Conservation (phyloP, 2,329 filamentous ascomycete genomes). For the Clarireedia hainanense region DNA sequence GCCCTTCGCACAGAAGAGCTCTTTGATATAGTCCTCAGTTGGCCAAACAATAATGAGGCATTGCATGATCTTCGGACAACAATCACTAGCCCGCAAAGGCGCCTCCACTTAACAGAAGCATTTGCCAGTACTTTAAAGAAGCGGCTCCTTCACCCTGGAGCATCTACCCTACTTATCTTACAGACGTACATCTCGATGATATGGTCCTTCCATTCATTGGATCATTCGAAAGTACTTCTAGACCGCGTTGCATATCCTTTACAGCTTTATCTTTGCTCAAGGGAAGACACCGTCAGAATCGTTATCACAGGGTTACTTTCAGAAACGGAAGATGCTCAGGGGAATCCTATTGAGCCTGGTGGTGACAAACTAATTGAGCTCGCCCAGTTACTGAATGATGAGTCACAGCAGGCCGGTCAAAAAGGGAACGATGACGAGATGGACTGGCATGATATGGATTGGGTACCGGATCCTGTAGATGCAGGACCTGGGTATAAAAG, state of each 20-base stretch:
- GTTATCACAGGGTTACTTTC: conserved; percentile 68
- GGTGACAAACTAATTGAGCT: conserved; percentile 56
- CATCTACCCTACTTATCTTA: conserved; percentile 68
- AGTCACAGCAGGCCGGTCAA: conserved; percentile 39
- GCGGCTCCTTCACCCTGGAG: conserved; percentile 65
- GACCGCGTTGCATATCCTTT: conserved; percentile 66
- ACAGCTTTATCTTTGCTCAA: conserved; percentile 66
- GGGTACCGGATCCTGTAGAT: conserved; percentile 88
- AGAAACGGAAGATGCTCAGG: conserved; percentile 41
- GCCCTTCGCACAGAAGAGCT: conserved; percentile 62
- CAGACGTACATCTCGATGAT: conserved; percentile 76
- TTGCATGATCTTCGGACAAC: conserved; percentile 67
- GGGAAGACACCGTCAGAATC: conserved; percentile 70
- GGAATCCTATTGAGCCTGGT: conserved; percentile 28
- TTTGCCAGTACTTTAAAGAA: conserved; percentile 60
- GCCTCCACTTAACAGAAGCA: conserved; percentile 60
- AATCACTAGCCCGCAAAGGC: conserved; percentile 59
- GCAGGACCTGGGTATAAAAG: conserved; percentile 88
- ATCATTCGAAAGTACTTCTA: conserved; percentile 69
- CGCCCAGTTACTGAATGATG: conserved; percentile 47
- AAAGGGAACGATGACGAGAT: conserved; percentile 60
- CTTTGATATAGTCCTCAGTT: conserved; percentile 71
- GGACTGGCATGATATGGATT: conserved; percentile 88
- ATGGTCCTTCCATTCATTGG: conserved; percentile 64
- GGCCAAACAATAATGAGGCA: conserved; percentile 64